Conservation (phyloP, 768 basidiomycete genomes). For the Mycena galericulata region DNA sequence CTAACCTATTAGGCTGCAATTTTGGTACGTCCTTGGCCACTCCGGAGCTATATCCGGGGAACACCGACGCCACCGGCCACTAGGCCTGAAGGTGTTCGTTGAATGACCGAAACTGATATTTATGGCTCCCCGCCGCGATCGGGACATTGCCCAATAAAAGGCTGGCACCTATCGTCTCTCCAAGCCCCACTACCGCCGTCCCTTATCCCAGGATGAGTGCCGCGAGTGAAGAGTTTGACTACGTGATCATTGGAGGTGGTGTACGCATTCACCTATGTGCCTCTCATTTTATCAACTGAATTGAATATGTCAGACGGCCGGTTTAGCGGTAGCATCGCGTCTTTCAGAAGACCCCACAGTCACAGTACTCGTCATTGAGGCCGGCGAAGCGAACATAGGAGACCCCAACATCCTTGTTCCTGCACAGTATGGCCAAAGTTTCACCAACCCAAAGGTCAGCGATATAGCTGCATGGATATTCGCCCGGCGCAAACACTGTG, state of each 20-base stretch:
- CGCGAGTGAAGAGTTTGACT: constrained; percentile 44
- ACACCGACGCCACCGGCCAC: too few relatives aligned
- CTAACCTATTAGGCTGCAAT: too few relatives aligned
- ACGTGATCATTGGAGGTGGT: constrained; percentile 45
- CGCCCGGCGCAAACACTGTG: not conserved
- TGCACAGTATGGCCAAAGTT: constrained; percentile 43
- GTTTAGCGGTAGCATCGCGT: constrained; percentile 56
- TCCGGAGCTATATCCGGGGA: too few relatives aligned
- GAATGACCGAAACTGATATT: too few relatives aligned
- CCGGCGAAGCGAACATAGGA: constrained; percentile 48
- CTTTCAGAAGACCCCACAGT: constrained; percentile 53
- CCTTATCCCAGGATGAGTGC: too few relatives aligned
- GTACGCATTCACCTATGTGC: constrained; percentile 24
- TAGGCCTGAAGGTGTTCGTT: too few relatives aligned
- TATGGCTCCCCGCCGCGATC: too few relatives aligned
- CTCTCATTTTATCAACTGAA: not conserved
- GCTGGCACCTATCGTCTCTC: too few relatives aligned
- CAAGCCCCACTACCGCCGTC: too few relatives aligned
- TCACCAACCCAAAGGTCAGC: constrained; percentile 46
- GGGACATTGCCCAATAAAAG: too few relatives aligned
- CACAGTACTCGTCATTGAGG: constrained; percentile 54
- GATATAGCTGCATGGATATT: too few relatives aligned
- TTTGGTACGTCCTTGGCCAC: too few relatives aligned
- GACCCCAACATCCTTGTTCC: constrained; percentile 51
- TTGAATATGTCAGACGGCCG: constrained; percentile 46